Percentiles rank a stretch among this genome's conserved stretches.
phyloP scores from a whole-genome alignment of 2,329 filamentous ascomycete genomes.

The Botrytis medusae region DNA sequence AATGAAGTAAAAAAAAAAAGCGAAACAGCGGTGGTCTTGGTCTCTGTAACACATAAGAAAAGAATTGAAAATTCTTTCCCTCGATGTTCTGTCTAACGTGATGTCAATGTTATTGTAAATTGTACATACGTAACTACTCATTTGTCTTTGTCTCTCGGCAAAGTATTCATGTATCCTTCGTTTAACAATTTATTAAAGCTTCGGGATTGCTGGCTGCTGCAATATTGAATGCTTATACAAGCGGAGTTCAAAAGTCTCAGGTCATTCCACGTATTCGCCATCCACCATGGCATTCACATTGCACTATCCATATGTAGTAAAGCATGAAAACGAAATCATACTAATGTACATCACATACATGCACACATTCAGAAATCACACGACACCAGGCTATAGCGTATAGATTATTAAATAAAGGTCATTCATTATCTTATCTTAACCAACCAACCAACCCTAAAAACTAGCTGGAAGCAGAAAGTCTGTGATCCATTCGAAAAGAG shows the following conservation, averaged over 20 bases:
- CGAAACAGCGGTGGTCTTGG: slow-evolving; percentile 8
- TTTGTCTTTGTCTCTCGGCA: background rate
- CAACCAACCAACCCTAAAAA: slow-evolving; percentile 15
- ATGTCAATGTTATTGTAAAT: background rate
- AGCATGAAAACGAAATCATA: background rate
- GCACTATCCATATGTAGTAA: background rate
- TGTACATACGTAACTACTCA: background rate
- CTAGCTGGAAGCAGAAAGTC: slow-evolving; percentile 9
- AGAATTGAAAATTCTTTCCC: background rate
- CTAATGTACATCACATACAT: background rate
- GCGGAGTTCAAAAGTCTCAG: background rate
- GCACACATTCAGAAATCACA: background rate
- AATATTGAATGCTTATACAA: background rate
- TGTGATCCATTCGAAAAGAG: slow-evolving; percentile 15
- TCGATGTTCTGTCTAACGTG: background rate
- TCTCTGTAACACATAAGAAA: background rate
- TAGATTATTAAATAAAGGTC: slow-evolving; percentile 15
- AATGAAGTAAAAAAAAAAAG: background rate
- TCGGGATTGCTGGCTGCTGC: background rate
- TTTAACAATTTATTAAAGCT: background rate
- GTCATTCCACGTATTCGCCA: background rate
- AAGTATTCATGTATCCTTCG: background rate
- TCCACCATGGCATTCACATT: background rate
- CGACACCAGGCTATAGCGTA: background rate
- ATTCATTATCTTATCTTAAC: slow-evolving; percentile 19